phyloP scores from a whole-genome alignment of 1,284 basidiomycete species.

The Moesziomyces sp. region DNA sequence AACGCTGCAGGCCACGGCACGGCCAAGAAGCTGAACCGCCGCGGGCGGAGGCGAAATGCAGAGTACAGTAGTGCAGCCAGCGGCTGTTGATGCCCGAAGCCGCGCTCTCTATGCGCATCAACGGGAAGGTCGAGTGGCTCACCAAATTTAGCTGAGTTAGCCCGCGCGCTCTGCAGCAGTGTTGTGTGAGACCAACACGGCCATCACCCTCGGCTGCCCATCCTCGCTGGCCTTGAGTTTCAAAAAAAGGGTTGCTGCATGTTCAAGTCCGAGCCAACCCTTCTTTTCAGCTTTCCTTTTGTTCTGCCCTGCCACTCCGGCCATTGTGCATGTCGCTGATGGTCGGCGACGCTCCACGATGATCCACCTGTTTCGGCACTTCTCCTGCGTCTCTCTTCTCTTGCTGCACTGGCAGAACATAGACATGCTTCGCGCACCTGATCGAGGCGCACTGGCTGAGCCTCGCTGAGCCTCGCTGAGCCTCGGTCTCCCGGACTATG shows the following conservation, averaged over 20 bases:
- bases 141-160: too few species aligned
- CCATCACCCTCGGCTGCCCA: background rate
- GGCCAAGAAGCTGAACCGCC: background rate
- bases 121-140: background rate
- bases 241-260: background rate
- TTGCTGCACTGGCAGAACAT: background rate
- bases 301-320: background rate
- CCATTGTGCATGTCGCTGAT: background rate
- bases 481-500: background rate
- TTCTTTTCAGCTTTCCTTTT: conserved; percentile 4
- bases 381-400: too few species aligned
- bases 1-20: background rate
- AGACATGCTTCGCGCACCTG: background rate
- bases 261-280: conserved; percentile 8
- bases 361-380: too few species aligned
- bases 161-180: background rate
- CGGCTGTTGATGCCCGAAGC: background rate
- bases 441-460: background rate
- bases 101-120: background rate
- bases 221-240: background rate
- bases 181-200: background rate
- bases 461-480: too few species aligned
- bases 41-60: background rate
- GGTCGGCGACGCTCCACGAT: too few species aligned
- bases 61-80: too few species aligned